Conservation (phyloP, 345 rosid species). For the Passiflora organensis region DNA sequence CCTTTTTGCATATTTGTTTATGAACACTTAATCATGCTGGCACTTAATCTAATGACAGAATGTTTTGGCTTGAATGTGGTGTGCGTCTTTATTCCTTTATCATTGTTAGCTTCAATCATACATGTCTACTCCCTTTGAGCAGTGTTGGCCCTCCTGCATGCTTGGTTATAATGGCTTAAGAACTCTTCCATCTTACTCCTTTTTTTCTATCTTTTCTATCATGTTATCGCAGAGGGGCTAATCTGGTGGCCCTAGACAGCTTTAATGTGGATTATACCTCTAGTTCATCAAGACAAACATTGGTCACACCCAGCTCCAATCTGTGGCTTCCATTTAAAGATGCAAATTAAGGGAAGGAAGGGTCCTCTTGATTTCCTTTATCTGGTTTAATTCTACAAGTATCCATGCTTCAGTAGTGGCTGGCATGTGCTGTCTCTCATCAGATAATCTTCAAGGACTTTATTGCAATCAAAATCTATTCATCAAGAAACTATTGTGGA, state of each 20-base stretch:
- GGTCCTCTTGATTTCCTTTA: constrained; percentile 29
- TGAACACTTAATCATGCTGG: no score
- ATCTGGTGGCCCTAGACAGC: constrained; percentile 35
- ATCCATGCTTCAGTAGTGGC: constrained; percentile 30
- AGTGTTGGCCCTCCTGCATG: constrained; percentile 36
- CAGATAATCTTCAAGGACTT: neutral
- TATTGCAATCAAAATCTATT: constrained; percentile 15
- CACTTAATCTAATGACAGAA: no score
- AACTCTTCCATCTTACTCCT: neutral
- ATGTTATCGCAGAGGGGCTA: constrained; percentile 7
- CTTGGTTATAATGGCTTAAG: constrained; percentile 34
- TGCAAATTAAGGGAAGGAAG: constrained; percentile 24
- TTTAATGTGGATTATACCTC: constrained; percentile 8
- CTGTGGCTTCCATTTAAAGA: constrained; percentile 55
- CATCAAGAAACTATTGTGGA: constrained; percentile 14
- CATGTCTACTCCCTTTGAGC: constrained; percentile 29
- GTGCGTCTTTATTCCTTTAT: constrained; percentile 20
- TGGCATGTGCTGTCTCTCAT: constrained; percentile 25
- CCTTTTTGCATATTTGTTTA: no score
- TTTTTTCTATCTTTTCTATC: neutral
- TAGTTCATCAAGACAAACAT: neutral
- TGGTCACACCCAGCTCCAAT: constrained; percentile 35
- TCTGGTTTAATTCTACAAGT: constrained; percentile 20
- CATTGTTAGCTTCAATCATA: constrained; percentile 33
- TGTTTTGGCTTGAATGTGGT: constrained; percentile 1